Conservation (phyloP, 495 filamentous ascomycete species). For the Tetracladium setigerum region DNA sequence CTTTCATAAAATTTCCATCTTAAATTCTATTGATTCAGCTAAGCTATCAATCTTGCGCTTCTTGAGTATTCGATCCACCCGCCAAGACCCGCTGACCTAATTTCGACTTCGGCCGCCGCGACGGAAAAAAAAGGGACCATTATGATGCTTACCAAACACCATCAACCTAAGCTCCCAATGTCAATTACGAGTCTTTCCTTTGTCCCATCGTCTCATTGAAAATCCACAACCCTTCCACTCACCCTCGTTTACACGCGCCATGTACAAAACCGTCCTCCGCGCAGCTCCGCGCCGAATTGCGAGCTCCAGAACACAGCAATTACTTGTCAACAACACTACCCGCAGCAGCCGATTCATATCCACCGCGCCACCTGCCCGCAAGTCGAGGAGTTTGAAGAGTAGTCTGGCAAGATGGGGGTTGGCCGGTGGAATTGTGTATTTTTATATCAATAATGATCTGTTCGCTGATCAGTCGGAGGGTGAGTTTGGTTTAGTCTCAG, state of each 20-base stretch:
- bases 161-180: slow-evolving; percentile 14
- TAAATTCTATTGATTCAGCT: too few relatives aligned
- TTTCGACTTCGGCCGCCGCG: not conserved
- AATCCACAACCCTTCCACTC: not conserved
- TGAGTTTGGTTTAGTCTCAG: slow-evolving; percentile 33
- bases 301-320: slow-evolving; percentile 22
- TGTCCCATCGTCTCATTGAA: slow-evolving; percentile 2
- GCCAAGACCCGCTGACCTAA: slow-evolving; percentile 4
- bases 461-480: slow-evolving; percentile 79
- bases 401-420: slow-evolving; percentile 63
- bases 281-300: slow-evolving; percentile 43
- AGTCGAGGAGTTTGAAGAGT: slow-evolving; percentile 76
- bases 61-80: not conserved
- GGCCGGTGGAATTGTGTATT: slow-evolving; percentile 76
- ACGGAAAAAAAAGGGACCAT: slow-evolving; percentile 5
- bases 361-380: slow-evolving; percentile 56
- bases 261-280: slow-evolving; percentile 56
- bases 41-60: too few relatives aligned
- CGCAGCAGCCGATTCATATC: slow-evolving; percentile 55
- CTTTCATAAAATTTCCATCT: too few relatives aligned
- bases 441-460: slow-evolving; percentile 79
- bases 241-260: slow-evolving; percentile 24
- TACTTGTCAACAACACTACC: slow-evolving; percentile 23
- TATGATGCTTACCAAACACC: slow-evolving; percentile 19
- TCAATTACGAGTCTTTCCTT: slow-evolving; percentile 13